Percentiles rank a stretch among this genome's conserved stretches.
phyloP scores from a whole-genome alignment of 1,284 basidiomycete genomes.

The Cryptococcus sp. region DNA sequence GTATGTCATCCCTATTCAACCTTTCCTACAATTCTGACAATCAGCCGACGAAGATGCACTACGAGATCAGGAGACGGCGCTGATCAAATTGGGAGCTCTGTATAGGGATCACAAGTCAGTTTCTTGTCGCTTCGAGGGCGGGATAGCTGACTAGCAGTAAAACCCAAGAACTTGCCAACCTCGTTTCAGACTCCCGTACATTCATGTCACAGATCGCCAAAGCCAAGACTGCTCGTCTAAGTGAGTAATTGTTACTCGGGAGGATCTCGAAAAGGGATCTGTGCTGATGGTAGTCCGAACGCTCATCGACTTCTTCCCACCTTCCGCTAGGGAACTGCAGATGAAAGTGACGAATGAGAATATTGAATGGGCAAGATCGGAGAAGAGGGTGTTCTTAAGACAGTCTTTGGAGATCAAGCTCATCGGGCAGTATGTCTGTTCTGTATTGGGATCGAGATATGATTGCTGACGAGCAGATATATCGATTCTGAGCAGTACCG shows the following conservation, averaged over 20 bases:
- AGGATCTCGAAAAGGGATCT: neutral
- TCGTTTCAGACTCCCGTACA: slow-evolving; percentile 77
- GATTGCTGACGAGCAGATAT: slow-evolving; percentile 51
- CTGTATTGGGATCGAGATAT: neutral
- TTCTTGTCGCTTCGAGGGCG: neutral
- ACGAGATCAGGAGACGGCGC: slow-evolving; percentile 77
- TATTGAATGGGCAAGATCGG: slow-evolving; percentile 84
- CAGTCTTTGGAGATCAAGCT: slow-evolving; percentile 91
- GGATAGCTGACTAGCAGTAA: slow-evolving; percentile 55
- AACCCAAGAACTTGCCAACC: slow-evolving; percentile 75
- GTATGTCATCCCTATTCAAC: slow-evolving; percentile 12
- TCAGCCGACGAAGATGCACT: slow-evolving; percentile 58
- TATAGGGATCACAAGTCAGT: slow-evolving; percentile 80
- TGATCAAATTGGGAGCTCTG: slow-evolving; percentile 80
- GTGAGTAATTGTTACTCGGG: slow-evolving; percentile 53
- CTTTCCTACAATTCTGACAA: neutral
- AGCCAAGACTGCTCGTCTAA: slow-evolving; percentile 96
- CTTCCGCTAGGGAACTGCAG: slow-evolving; percentile 71
- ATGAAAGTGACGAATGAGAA: slow-evolving; percentile 84
- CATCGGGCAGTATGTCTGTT: slow-evolving; percentile 63
- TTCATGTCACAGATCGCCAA: slow-evolving; percentile 96
- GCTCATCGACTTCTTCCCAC: slow-evolving; percentile 82
- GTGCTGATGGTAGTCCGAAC: slow-evolving; percentile 64
- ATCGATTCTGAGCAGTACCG: slow-evolving; percentile 74
- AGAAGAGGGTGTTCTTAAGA: slow-evolving; percentile 93